phyloP scores from a whole-genome alignment of 2,329 filamentous ascomycete genomes.

The Xylariaceae sp. region DNA sequence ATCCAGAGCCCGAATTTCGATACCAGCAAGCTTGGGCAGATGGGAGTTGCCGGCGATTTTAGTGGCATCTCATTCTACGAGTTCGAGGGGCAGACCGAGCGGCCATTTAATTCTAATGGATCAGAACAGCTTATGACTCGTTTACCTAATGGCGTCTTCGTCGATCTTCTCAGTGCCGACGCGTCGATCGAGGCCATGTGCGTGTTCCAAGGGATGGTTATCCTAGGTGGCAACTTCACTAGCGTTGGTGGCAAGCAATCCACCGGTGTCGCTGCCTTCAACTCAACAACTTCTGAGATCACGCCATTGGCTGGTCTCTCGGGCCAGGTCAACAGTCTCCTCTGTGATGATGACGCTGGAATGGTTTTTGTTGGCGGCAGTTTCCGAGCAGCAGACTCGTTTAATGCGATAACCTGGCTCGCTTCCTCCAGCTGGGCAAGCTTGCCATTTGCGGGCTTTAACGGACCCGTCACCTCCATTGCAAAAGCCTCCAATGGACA shows the following conservation, averaged over 20 bases:
- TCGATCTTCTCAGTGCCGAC: conserved; percentile 76
- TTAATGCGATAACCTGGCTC: conserved; percentile 87
- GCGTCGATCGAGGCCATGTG: conserved; percentile 91
- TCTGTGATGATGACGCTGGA: conserved; percentile 78
- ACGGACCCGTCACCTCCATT: conserved; percentile 89
- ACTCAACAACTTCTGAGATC: conserved; percentile 73
- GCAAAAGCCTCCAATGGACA: conserved; percentile 79
- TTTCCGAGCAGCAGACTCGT: conserved; percentile 80
- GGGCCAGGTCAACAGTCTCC: conserved; percentile 80
- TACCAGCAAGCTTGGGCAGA: conserved; percentile 76
- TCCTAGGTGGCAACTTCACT: conserved; percentile 95
- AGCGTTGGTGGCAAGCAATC: conserved; percentile 80
- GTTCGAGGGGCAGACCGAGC: conserved; percentile 79
- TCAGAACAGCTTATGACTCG: conserved; percentile 81
- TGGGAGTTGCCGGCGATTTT: conserved; percentile 89
- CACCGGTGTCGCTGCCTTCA: conserved; percentile 80
- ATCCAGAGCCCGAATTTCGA: conserved; percentile 77
- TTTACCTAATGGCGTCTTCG: conserved; percentile 85
- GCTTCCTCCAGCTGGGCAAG: conserved; percentile 73
- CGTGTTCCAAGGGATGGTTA: conserved; percentile 71
- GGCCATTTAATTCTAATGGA: conserved; percentile 72
- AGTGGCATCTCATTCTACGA: conserved; percentile 89
- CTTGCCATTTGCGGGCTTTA: conserved; percentile 91
- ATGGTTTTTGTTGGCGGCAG: conserved; percentile 92
- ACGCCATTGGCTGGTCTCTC: conserved; percentile 80